Percentiles rank a stretch among this genome's conserved stretches.
phyloP scores from a whole-genome alignment of 2,329 filamentous ascomycete genomes.

The Pezicula rhizophila region DNA sequence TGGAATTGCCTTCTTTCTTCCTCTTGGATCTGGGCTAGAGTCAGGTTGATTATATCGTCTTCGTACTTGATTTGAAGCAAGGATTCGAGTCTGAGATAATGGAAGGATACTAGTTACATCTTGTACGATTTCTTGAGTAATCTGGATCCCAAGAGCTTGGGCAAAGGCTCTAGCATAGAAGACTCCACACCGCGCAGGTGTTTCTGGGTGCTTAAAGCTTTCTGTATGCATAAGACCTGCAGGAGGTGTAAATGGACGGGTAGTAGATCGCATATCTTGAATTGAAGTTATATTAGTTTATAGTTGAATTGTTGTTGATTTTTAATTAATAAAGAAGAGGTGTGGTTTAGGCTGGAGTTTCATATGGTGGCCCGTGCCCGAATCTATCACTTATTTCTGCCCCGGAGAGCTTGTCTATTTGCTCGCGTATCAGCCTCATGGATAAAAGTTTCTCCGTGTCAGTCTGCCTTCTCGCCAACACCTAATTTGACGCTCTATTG shows the following conservation, averaged over 20 bases:
- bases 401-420: too few species aligned
- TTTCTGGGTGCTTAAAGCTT: neutral
- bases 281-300: too few species aligned
- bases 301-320: neutral
- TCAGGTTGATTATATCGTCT: neutral
- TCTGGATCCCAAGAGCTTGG: neutral
- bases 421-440: too few species aligned
- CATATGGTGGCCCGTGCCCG: too few species aligned
- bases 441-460: too few species aligned
- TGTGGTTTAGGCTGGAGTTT: too few species aligned
- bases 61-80: neutral
- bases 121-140: neutral
- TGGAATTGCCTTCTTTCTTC: neutral
- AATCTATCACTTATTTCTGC: too few species aligned
- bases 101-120: neutral
- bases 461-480: too few species aligned
- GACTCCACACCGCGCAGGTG: neutral
- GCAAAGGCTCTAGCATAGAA: neutral
- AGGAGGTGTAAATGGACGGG: slow-evolving; percentile 1
- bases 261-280: too few species aligned
- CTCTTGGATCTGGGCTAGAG: neutral
- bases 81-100: slow-evolving; percentile 1
- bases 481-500: too few species aligned
- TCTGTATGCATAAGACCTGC: neutral
- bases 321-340: slow-evolving; percentile 7